Evolutionary conservation across 1,284 basidiomycete species (phyloP), one percentile per base, ranked within the genome.

Genomic region (Sutorius eximius): DNA sequence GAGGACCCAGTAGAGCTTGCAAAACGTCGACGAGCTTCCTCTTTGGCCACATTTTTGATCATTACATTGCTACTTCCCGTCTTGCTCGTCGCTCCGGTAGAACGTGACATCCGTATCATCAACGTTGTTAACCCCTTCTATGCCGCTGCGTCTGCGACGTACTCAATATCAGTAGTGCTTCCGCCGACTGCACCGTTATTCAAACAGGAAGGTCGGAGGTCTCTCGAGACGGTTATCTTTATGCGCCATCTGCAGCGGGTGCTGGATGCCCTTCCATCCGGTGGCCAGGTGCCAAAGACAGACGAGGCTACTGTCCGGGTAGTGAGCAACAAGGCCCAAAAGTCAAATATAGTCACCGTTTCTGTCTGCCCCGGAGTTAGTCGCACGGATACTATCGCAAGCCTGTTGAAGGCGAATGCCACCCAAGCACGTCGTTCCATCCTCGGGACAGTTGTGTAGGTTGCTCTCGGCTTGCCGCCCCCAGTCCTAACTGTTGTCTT

Each of bases 51-150:
- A 13, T 95, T 93, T 72, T 76, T 93, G 47, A 77, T 93, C 16
- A 77, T 82, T 9, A 93, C 91, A 0, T 76, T 91, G 5, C 78
- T 95, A 0, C 79, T 95, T 0, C 92, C 92, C 3, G 77, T 80
- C 30, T 75, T 95, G 3, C 81, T 95, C 15, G 83, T 89, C 32
- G 87, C 89, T 2, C 92, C 91, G 0, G 76, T 81, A 7, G 91
- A 94, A 67, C 81, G 92, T 42, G 90, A 93, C 61, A 92, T 95
- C 49, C 85, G 92, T 18, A 81, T 95, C 58, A 75, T 95, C 63
- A 84, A 83, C 55, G 78, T 94, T 41, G 80, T 93, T 65, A 93
- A 93, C 57, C 90, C 91, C 1, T 90, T 90, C 59, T 94, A 93
- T 64, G 85, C 90, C 3, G 89, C 92, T 2, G 82, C 85, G 0